Evolutionary conservation across 129 eudicot species (phyloP).

Genomic region (Centrapalus pauciflorus): DNA sequence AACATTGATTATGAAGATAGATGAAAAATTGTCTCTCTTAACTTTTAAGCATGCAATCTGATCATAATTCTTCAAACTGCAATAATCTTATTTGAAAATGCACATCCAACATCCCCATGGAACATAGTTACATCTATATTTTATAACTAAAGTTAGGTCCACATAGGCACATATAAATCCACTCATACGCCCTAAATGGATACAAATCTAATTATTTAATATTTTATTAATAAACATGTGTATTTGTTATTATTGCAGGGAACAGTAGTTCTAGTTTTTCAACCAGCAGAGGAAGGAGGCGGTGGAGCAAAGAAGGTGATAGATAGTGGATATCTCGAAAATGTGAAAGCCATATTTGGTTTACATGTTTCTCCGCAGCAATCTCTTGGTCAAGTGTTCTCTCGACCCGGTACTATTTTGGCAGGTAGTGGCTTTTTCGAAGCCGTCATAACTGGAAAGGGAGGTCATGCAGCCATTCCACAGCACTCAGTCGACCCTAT

Average conservation of each 20-base stretch:
- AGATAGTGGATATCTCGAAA: slow-evolving; percentile 49
- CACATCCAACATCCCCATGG: too few relatives aligned
- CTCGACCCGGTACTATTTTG: slow-evolving; percentile 44
- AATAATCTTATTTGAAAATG: too few relatives aligned
- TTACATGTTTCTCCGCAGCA: slow-evolving; percentile 38
- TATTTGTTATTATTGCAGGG: slow-evolving; percentile 40
- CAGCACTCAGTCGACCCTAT: slow-evolving; percentile 68
- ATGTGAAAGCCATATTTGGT: slow-evolving; percentile 64
- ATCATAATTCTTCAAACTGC: too few relatives aligned
- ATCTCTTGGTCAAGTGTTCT: slow-evolving; percentile 37
- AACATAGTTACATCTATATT: too few relatives aligned
- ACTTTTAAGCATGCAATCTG: too few relatives aligned
- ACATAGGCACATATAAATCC: too few relatives aligned
- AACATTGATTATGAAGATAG: neutral
- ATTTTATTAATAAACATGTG: too few relatives aligned
- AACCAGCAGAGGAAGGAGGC: slow-evolving; percentile 77
- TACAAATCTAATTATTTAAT: too few relatives aligned
- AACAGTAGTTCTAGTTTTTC: slow-evolving; percentile 62
- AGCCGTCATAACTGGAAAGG: slow-evolving; percentile 62
- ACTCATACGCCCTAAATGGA: too few relatives aligned
- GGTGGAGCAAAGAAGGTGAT: slow-evolving; percentile 61
- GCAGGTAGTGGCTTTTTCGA: slow-evolving; percentile 58
- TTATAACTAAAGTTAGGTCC: too few relatives aligned
- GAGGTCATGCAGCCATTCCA: slow-evolving; percentile 91
- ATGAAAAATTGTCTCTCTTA: neutral